Percentiles rank a stretch among this genome's conserved stretches.
Evolutionary conservation across 208 protist genomes (phyloP).

Genomic region (Acanthamoeba castellanii): DNA sequence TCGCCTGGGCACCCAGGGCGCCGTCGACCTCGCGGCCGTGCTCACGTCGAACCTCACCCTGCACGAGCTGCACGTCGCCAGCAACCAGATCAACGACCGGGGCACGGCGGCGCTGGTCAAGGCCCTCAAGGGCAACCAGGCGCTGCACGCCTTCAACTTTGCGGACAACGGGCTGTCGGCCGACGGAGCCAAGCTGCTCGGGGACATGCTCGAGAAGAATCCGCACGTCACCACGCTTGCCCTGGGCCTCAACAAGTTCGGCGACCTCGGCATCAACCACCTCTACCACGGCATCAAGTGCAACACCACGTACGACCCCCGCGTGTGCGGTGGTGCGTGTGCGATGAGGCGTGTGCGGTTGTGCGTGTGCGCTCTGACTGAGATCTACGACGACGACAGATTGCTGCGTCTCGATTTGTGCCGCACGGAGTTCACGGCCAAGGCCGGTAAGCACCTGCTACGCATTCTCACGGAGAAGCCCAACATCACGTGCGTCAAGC

Average conservation of each 20-base stretch:
- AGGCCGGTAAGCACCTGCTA: constrained; percentile 18
- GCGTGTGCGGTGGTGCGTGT: too few relatives aligned
- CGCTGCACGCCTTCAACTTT: constrained; percentile 45
- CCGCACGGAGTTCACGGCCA: not conserved
- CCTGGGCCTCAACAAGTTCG: not conserved
- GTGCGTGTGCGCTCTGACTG: not conserved
- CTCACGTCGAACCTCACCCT: constrained; percentile 1
- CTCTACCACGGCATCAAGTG: constrained; percentile 16
- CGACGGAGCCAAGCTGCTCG: constrained; percentile 13
- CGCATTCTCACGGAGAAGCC: not conserved
- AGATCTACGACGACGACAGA: not conserved
- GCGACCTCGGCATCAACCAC: constrained; percentile 48
- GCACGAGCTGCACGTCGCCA: constrained; percentile 3
- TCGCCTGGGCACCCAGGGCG: not conserved
- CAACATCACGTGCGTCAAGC: not conserved
- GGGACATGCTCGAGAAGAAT: constrained; percentile 68
- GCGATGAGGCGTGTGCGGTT: not conserved
- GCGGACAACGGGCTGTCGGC: not conserved
- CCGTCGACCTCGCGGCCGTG: not conserved
- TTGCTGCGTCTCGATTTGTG: not conserved
- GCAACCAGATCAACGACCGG: constrained; percentile 12
- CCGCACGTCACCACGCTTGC: not conserved
- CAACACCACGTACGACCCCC: not conserved
- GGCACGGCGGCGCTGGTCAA: constrained; percentile 17
- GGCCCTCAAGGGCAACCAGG: constrained; percentile 16